Percentiles rank a stretch among this genome's conserved stretches.
Evolutionary conservation across 805 yeast genomes (phyloP).

Genomic region (Wickerhamomyces xylosicus): DNA sequence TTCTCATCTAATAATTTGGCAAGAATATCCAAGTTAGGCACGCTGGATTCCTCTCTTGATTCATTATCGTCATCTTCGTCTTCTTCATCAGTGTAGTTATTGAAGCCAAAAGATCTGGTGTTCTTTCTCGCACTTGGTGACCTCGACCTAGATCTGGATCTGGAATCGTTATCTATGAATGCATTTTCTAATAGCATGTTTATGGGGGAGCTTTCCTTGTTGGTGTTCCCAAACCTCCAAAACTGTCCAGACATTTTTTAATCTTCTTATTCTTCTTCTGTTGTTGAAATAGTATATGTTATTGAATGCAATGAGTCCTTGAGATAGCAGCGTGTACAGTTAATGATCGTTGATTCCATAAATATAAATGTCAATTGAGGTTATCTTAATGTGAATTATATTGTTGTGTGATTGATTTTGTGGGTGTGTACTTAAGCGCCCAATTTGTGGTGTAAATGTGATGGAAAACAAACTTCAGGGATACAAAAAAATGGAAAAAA

Average conservation of each 20-base stretch:
- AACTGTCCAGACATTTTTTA: slow-evolving; percentile 33
- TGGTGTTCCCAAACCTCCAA: slow-evolving; percentile 54
- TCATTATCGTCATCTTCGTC: slow-evolving; percentile 21
- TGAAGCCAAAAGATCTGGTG: slow-evolving; percentile 10
- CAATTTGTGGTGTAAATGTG: too few species aligned
- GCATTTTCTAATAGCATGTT: slow-evolving; percentile 33
- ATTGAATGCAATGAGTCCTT: background rate
- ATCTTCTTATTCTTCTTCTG: too few species aligned
- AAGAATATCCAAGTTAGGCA: slow-evolving; percentile 30
- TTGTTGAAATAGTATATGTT: background rate
- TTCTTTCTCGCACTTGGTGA: slow-evolving; percentile 14
- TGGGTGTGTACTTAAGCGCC: too few species aligned
- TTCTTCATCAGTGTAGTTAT: slow-evolving; percentile 12
- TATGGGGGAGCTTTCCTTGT: slow-evolving; percentile 42
- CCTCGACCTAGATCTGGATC: slow-evolving; percentile 22
- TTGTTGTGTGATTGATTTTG: too few species aligned
- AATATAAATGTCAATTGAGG: too few species aligned
- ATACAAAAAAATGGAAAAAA: too few species aligned
- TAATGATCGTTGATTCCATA: too few species aligned
- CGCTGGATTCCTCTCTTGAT: slow-evolving; percentile 21
- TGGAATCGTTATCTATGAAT: slow-evolving; percentile 28
- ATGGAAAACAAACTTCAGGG: too few species aligned
- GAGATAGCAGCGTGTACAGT: background rate
- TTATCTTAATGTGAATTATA: too few species aligned
- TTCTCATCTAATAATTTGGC: slow-evolving; percentile 65